Evolutionary conservation across 352 stramenopile genomes (phyloP).

Genomic region (Phytophthora sp.): DNA sequence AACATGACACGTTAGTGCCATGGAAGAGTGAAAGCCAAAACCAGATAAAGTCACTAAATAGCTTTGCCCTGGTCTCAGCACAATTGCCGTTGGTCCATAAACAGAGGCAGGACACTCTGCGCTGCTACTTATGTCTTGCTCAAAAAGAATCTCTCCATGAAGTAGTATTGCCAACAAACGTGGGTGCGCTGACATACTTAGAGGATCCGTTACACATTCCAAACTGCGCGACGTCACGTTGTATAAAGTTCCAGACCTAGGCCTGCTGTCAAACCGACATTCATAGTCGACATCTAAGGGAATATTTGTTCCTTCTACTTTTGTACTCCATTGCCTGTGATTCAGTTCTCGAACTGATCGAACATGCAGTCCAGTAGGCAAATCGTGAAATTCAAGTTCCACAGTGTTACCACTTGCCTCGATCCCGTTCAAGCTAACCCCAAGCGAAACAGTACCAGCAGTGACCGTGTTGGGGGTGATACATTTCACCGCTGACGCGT

Average conservation of each 20-base stretch:
- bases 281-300: constrained; percentile 21
- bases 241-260: constrained; percentile 4
- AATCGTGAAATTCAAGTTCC: constrained; percentile 24
- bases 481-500: constrained; percentile 37
- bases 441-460: constrained; percentile 11
- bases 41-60: constrained; percentile 29
- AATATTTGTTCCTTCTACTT: constrained; percentile 18
- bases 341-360: constrained; percentile 3
- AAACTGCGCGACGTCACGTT: constrained; percentile 21
- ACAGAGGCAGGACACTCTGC: constrained; percentile 25
- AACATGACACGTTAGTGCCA: constrained; percentile 36
- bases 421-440: constrained; percentile 48
- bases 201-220: constrained; percentile 16
- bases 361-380: constrained; percentile 8
- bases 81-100: constrained; percentile 7
- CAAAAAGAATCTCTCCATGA: constrained; percentile 18
- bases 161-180: constrained; percentile 16
- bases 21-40: constrained; percentile 31
- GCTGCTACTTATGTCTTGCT: constrained; percentile 12
- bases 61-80: constrained; percentile 21
- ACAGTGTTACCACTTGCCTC: constrained; percentile 39
- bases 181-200: background rate
- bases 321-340: constrained; percentile 12
- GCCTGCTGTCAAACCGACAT: constrained; percentile 31
- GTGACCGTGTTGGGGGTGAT: constrained; percentile 25